Evolutionary conservation across 2,329 filamentous ascomycete species (phyloP).

Genomic region (Zymoseptoria ardabiliae): DNA sequence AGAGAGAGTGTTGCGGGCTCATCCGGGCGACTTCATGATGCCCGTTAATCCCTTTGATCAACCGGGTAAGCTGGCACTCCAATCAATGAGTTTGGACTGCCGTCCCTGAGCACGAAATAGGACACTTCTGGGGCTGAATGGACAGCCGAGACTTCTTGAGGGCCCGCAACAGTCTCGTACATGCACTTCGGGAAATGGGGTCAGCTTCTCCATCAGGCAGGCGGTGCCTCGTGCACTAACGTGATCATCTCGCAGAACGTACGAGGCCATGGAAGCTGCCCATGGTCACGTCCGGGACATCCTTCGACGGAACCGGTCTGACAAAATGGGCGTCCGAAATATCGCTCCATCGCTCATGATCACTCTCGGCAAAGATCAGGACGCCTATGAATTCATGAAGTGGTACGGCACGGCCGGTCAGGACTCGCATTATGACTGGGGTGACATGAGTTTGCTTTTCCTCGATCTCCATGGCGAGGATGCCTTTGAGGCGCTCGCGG

Average conservation of each 20-base stretch:
- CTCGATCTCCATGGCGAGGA: neutral
- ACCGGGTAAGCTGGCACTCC: no score
- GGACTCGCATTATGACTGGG: neutral
- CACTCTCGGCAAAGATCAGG: neutral
- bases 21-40: no score
- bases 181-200: neutral
- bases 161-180: neutral
- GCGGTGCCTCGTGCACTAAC: no score
- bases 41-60: no score
- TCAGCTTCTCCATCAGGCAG: no score
- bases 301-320: conserved; percentile 2
- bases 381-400: neutral
- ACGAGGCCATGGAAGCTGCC: conserved; percentile 1
- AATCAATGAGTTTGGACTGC: no score
- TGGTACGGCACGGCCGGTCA: neutral
- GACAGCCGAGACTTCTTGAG: conserved; percentile 4
- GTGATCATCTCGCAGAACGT: neutral
- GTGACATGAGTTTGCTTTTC: neutral
- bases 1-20: no score
- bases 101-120: neutral
- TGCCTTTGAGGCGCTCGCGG: neutral
- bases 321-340: conserved; percentile 9
- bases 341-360: conserved; percentile 4
- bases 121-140: conserved; percentile 4
- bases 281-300: neutral